Evolutionary conservation across 208 protist genomes (phyloP).

Genomic region (Tetramitus jugosus): DNA sequence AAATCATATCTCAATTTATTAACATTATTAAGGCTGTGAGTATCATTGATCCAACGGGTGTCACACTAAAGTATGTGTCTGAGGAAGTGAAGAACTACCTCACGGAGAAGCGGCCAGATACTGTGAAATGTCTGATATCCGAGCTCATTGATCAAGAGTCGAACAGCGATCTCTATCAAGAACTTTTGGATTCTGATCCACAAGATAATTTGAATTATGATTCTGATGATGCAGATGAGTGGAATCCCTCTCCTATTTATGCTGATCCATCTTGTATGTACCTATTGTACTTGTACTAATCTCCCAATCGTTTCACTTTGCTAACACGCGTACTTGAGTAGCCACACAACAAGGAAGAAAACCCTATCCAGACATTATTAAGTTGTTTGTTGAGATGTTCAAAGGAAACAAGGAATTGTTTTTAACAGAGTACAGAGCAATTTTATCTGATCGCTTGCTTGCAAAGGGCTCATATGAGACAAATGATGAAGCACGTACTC

Average conservation of each 20-base stretch:
- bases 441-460: slow-evolving; percentile 33
- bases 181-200: no score
- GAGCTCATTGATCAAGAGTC: no score
- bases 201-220: no score
- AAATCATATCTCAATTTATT: slow-evolving; percentile 5
- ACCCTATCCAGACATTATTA: slow-evolving; percentile 29
- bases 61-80: not conserved
- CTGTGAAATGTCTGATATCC: not conserved
- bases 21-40: not conserved
- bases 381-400: slow-evolving; percentile 39
- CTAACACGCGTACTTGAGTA: no score
- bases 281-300: no score
- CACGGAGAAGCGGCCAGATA: not conserved
- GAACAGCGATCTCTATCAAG: no score
- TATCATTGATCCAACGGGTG: slow-evolving; percentile 14
- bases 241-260: no score
- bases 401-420: slow-evolving; percentile 35
- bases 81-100: not conserved
- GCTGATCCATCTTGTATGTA: no score
- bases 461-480: slow-evolving; percentile 21
- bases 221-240: not conserved
- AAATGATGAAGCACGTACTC: slow-evolving; percentile 36
- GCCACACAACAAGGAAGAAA: no score
- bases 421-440: slow-evolving; percentile 36
- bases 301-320: no score